Conservation (phyloP, 768 basidiomycete species). For the Tricholoma sp. region DNA sequence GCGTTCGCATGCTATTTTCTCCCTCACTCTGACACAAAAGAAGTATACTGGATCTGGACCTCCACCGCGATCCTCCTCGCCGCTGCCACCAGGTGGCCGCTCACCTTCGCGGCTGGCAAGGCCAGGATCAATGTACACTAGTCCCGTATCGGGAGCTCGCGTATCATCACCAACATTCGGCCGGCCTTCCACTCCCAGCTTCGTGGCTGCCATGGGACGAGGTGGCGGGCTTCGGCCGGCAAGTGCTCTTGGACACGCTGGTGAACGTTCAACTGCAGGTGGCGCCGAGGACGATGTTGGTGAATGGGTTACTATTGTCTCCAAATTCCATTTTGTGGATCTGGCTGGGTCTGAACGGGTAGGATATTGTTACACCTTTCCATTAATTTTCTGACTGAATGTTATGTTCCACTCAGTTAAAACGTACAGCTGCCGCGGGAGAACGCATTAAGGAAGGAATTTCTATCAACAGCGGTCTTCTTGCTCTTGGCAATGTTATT, state of each 20-base stretch:
- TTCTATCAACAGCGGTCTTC: constrained; percentile 94
- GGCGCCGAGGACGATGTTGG: constrained; percentile 57
- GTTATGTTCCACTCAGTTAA: constrained; percentile 50
- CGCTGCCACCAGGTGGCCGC: constrained; percentile 66
- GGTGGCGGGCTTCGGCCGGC: constrained; percentile 65
- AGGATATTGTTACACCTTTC: constrained; percentile 24
- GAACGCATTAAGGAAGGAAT: constrained; percentile 99
- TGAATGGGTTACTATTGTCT: constrained; percentile 86
- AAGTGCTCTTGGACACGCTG: constrained; percentile 72
- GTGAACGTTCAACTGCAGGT: constrained; percentile 36
- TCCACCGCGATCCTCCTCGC: constrained; percentile 73
- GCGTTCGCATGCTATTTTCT: constrained; percentile 98
- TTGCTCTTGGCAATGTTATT: constrained; percentile 97
- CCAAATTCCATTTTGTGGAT: constrained; percentile 99
- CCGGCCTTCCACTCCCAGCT: constrained; percentile 76
- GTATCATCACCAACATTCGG: constrained; percentile 78
- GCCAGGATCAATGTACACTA: constrained; percentile 71
- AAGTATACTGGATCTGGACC: constrained; percentile 68
- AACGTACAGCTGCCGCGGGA: constrained; percentile 92
- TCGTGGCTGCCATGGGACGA: constrained; percentile 67
- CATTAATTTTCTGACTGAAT: constrained; percentile 8
- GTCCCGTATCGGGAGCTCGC: constrained; percentile 36
- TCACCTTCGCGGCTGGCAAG: constrained; percentile 75
- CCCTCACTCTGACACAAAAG: constrained; percentile 89
- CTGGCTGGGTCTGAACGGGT: constrained; percentile 95